Evolutionary conservation across 768 basidiomycete genomes (phyloP), one percentile per base, ranked within the genome.

Genomic region (Hypsizygus marmoreus): DNA sequence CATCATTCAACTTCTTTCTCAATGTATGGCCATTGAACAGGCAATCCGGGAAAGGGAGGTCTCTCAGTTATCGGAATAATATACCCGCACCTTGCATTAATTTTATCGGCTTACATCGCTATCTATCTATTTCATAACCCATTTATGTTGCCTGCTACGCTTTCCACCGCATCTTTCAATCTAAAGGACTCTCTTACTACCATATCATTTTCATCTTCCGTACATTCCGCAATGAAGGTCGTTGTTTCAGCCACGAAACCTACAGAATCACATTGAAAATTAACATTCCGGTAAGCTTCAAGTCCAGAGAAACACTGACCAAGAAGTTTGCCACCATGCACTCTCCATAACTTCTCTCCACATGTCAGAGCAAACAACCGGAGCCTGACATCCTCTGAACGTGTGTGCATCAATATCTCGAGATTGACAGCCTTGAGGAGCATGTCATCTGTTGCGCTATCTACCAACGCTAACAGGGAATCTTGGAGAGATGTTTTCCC

Each of bases 131-230:
- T 51, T 40, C 58, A 77, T 56, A 76, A 58, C 39, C 71, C 77
- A 59, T 70, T 68, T 63, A 81, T 76, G 54, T 74, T 84, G 9
- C 88, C 88, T 49, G 84, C 84, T 53, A 86, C 75, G 51, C 69
- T 76, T 67, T 91, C 88, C 36, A 90, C 81, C 3, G 81, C 80
- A 65, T 76, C 69, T 64, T 86, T 91, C 65, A 91, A 69, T 53
- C 65, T 74, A 51, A 82, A 79, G 13, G 85, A 80, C 55, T 82
- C 82, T 46, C 71, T 75, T 4, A 91, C 87, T 12, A 95, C 90
- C 47, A 75, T 75, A 52, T 91, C 89, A 61, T 92, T 85, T 54
- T 94, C 93, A 58, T 95, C 92, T 66, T 93, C 91, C 4, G 82
- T 80, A 58, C 84, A 88, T 64, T 95, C 94, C 4, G 83, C 82